These are phyloP conservation scores for Barnettozyma vustinii DNA, from an alignment of 805 yeast genomes.

Conservation along the genomic window DNA sequence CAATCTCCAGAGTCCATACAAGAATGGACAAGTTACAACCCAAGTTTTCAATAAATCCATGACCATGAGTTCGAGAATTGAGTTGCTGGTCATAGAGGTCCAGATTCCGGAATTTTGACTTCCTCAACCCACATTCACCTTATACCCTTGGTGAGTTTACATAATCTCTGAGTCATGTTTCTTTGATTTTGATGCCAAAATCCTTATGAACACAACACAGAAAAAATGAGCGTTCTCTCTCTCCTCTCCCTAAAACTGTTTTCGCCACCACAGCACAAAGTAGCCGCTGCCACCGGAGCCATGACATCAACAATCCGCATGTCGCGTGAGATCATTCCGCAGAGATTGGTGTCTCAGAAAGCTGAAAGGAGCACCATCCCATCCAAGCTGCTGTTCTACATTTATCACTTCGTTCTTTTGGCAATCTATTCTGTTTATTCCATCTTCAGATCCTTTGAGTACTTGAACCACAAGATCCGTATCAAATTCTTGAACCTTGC, in stretches of 20 bases:
- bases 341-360: neutral
- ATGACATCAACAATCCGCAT: constrained; percentile 4
- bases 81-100: too few relatives aligned
- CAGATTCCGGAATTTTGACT: too few relatives aligned
- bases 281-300: neutral
- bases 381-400: constrained; percentile 14
- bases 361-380: neutral
- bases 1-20: constrained; percentile 66
- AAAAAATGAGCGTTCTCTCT: neutral
- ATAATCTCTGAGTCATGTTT: neutral
- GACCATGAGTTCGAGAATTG: too few relatives aligned
- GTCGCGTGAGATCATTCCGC: constrained; percentile 6
- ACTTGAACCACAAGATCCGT: constrained; percentile 43
- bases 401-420: constrained; percentile 32
- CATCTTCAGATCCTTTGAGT: constrained; percentile 47
- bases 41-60: too few relatives aligned
- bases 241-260: neutral
- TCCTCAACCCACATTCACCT: too few relatives aligned
- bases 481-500: constrained; percentile 57
- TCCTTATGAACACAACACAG: neutral
- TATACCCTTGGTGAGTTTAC: too few relatives aligned
- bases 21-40: too few relatives aligned
- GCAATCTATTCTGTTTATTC: constrained; percentile 52
- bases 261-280: neutral
- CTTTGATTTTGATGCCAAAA: neutral